These are phyloP conservation scores for Saturnispora halmiae DNA, from an alignment of 805 yeast species.

Conservation along the genomic window DNA sequence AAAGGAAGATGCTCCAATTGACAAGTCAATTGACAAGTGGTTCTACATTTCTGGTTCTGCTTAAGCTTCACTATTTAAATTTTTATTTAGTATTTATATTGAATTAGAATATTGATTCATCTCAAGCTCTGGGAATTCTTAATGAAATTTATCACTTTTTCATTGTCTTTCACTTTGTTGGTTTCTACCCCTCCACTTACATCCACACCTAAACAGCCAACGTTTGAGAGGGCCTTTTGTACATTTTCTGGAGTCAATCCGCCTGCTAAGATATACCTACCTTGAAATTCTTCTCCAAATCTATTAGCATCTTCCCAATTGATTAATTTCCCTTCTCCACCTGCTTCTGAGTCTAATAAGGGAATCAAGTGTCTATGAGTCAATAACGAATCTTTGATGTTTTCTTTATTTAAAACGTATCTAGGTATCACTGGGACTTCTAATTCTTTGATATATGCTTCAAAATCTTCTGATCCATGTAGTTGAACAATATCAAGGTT, in stretches of 20 bases:
- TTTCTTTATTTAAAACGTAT: slow-evolving; percentile 51
- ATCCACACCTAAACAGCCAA: slow-evolving; percentile 75
- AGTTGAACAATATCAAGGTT: slow-evolving; percentile 74
- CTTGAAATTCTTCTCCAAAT: slow-evolving; percentile 27
- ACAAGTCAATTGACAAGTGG: slow-evolving; percentile 96
- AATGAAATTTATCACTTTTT: slow-evolving; percentile 54
- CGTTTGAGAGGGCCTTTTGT: slow-evolving; percentile 35
- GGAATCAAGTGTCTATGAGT: slow-evolving; percentile 42
- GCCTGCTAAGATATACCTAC: slow-evolving; percentile 69
- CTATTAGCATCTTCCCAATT: slow-evolving; percentile 54
- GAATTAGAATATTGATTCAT: background rate
- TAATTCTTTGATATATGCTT: slow-evolving; percentile 32
- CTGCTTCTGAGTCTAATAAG: slow-evolving; percentile 76
- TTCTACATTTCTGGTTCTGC: slow-evolving; percentile 85
- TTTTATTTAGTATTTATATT: background rate
- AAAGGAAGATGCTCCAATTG: slow-evolving; percentile 85
- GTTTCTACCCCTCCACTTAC: slow-evolving; percentile 94
- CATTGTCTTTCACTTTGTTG: slow-evolving; percentile 59
- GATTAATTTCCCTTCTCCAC: slow-evolving; percentile 82
- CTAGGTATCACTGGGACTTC: slow-evolving; percentile 63
- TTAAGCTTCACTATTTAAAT: slow-evolving; percentile 16
- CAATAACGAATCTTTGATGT: slow-evolving; percentile 18
- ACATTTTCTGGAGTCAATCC: slow-evolving; percentile 79
- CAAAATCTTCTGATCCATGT: slow-evolving; percentile 66
- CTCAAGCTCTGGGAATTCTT: slow-evolving; percentile 33